Evolutionary conservation across 306 rosid species (phyloP), one percentile per base, ranked within the genome.

Genomic region (Begonia masoniana): DNA sequence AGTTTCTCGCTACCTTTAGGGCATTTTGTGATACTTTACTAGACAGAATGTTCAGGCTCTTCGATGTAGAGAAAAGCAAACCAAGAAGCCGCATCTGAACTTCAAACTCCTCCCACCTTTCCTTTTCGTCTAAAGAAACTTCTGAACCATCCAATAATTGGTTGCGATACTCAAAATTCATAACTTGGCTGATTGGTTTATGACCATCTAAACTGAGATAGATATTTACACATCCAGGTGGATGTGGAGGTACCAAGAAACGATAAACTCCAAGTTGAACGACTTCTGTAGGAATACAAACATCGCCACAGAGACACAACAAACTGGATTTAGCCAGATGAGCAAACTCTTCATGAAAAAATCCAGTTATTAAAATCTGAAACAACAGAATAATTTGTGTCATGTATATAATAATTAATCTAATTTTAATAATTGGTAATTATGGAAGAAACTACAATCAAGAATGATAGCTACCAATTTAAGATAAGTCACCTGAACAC

Each of bases 181-280:
- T 65, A 67, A 79, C 80, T 79, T 75, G 93, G 70, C 96, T 92
- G 41, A 92, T 79, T 47, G 99, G 96, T 67, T 77, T 83, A 46
- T 71, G 87, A 62, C 85, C 94, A 72, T 82, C 95, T 59, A 79
- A 15, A 68, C 95, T 81, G 78, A 86, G 45, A 64, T 63, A 92
- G 55, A 92, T 72, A 71, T 77, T 69, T 71, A 79, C 79, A 0
- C 60, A 17, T 69, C 87, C 84, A 7, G 86, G 77, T 50, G 81
- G 59, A 74, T 74, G 92, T 7, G 84, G 80, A 41, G 83, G 53
- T 42, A 92, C 65, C 68, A 78, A 60, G 62, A 88, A 92, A 35
- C 93, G 84, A 65, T 83, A 92, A 43, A 81, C 96, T 59, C 99
- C 99, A 62, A 56, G 73, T 72, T 86, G 99, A 74, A 83, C 81